phyloP scores from a whole-genome alignment of 1,139 yeast species.

The Yamadazyma trypodendri region DNA sequence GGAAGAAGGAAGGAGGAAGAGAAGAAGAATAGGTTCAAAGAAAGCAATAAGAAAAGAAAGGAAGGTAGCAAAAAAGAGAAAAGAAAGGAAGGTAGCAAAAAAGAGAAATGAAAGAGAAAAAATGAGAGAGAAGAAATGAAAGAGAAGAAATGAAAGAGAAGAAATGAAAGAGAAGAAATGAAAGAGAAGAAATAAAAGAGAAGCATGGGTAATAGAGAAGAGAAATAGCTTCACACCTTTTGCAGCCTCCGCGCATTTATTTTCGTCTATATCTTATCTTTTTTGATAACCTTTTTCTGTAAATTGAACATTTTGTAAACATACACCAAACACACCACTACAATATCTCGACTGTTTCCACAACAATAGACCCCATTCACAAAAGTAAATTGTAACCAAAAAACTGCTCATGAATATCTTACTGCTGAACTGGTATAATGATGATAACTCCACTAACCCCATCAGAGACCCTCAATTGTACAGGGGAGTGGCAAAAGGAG shows the following conservation, averaged over 20 bases:
- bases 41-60: no score
- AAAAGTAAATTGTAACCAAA: no score
- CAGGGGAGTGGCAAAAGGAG: slow-evolving; percentile 36
- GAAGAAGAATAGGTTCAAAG: neutral
- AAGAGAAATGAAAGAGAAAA: neutral
- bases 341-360: no score
- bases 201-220: neutral
- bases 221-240: neutral
- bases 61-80: no score
- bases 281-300: neutral
- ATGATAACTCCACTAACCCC: slow-evolving; percentile 10
- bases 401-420: neutral
- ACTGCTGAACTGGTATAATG: neutral
- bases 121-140: neutral
- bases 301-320: no score
- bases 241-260: neutral
- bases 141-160: neutral
- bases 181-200: neutral
- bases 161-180: neutral
- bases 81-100: no score
- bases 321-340: no score
- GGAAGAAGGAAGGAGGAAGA: neutral
- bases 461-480: slow-evolving; percentile 18
- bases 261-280: neutral
- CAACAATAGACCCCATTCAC: no score